Base-by-base conservation (phyloP, 805 yeast species). In the Pichia heedii region DNA sequence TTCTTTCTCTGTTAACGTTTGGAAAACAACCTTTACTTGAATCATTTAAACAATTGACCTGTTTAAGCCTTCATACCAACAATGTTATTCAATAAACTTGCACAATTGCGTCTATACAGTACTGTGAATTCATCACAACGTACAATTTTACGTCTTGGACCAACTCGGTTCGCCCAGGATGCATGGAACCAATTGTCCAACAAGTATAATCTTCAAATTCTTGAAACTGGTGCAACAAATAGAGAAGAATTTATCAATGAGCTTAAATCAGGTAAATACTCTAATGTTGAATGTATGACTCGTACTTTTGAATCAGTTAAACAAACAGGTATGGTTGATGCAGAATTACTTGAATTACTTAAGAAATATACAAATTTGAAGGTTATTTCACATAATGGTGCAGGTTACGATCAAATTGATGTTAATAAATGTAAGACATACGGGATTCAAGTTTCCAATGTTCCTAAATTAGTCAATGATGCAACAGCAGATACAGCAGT, bases 101-200 rank as follows among this genome's bases (percentile, higher is more conserved):
- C 15, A n/a, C 15, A 8, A 18, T 9, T 24, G 7, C 22, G 42
- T 26, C 20, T 21, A 1, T 44, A 44, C 18, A 30, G 41, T 4
- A 30, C 44, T 2, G n/a, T n/a, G n/a, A n/a, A n/a, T n/a, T 13
- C 21, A 2, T 24, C 38, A 6, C 72, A 71, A 54, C 80, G 84
- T 39, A 74, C 76, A 49, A 77, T 86, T 11, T 68, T 87, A 22
- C 70, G 85, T 60, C 60, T 87, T 30, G 90, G 88, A 7, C 68
- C 71, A 13, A 69, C 78, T 37, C 58, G 62, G 41, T 80, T 67
- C 56, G 89, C 87, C 36, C 74, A 72, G 33, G 66, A 72, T 27
- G 83, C 80, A 36, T 85, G 93, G 90, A 52, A 58, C 11, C 54
- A 70, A 36, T 54, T 71, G 6, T 44, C 20, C 2, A 24, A 34